phyloP scores from a whole-genome alignment of 495 filamentous ascomycete species.

The Bacidia rubella region DNA sequence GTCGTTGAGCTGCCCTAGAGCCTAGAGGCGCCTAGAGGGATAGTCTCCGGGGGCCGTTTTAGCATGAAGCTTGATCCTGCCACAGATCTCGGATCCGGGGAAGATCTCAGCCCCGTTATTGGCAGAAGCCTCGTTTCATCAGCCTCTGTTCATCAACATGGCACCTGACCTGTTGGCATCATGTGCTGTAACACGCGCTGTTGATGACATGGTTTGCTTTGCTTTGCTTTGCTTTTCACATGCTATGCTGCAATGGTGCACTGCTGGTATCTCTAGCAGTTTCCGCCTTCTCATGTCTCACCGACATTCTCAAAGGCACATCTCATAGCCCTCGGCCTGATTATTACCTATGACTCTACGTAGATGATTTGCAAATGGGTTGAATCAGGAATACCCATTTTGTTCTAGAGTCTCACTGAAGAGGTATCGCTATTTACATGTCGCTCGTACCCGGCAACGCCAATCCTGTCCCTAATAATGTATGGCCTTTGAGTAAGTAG shows the following conservation, averaged over 20 bases:
- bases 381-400: neutral
- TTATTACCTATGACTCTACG: too few species aligned
- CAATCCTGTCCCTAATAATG: slow-evolving; percentile 82
- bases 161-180: too few species aligned
- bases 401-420: neutral
- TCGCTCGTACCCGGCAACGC: too few species aligned
- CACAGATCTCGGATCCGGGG: neutral
- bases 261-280: neutral
- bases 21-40: too few species aligned
- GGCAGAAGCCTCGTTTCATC: neutral
- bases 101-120: neutral
- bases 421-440: neutral
- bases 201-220: too few species aligned
- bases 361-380: neutral
- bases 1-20: too few species aligned
- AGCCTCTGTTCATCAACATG: neutral
- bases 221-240: too few species aligned
- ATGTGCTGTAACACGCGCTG: too few species aligned
- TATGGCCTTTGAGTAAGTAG: slow-evolving; percentile 89
- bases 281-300: too few species aligned
- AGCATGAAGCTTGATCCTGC: neutral
- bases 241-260: neutral
- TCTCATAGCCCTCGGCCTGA: too few species aligned
- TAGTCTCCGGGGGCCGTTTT: too few species aligned
- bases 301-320: too few species aligned